Conservation (phyloP, 192 early-diverging fungal species). For the Physocladia obscura region DNA sequence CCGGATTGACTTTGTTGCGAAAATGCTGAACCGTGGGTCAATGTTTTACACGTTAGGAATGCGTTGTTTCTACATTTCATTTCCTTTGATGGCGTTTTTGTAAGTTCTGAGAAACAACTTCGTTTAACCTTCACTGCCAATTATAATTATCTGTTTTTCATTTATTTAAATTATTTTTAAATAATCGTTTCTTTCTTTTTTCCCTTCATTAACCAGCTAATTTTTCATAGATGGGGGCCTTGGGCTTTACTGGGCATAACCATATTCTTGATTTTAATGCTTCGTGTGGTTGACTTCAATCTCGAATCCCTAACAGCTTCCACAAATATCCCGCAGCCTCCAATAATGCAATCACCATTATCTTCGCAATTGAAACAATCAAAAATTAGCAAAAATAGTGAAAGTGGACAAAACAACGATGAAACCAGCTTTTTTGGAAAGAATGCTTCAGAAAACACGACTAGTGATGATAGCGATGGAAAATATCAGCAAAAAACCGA, state of each 20-base stretch:
- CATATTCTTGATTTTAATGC: constrained; percentile 12
- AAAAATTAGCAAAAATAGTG: no score
- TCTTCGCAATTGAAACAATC: no score
- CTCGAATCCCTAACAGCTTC: no score
- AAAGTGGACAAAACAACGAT: no score
- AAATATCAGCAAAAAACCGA: no score
- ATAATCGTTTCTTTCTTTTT: constrained; percentile 20
- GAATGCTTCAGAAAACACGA: no score
- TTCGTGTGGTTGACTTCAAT: constrained; percentile 42
- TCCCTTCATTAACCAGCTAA: constrained; percentile 40
- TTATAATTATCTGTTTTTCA: neutral
- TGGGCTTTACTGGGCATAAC: constrained; percentile 26
- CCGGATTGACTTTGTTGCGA: constrained; percentile 31
- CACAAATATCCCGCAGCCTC: no score
- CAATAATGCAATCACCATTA: no score
- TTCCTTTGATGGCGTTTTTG: constrained; percentile 20
- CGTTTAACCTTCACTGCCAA: neutral
- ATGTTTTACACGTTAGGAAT: constrained; percentile 34
- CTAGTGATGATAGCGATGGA: no score
- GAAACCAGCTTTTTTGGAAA: no score
- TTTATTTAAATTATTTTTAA: constrained; percentile 12
- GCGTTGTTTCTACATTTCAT: constrained; percentile 37
- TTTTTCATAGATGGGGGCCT: constrained; percentile 49
- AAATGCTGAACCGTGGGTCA: constrained; percentile 37
- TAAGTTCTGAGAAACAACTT: neutral